Conservation (phyloP, 495 filamentous ascomycete genomes). For the Penicillium bovifimosum region DNA sequence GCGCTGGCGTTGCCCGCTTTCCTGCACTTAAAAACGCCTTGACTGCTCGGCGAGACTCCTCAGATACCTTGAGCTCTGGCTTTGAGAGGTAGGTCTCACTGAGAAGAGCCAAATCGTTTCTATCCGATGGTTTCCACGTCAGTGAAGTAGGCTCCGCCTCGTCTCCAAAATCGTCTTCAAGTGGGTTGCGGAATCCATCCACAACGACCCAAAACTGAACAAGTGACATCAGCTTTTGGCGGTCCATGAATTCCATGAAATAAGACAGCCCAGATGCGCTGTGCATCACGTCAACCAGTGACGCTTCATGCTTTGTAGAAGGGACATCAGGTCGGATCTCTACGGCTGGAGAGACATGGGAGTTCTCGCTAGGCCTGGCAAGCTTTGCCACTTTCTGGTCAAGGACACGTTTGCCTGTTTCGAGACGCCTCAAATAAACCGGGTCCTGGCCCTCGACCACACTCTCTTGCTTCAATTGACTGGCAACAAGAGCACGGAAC, state of each 20-base stretch:
- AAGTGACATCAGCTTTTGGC: conserved; percentile 73
- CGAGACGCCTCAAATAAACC: conserved; percentile 78
- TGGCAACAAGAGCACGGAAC: conserved; percentile 87
- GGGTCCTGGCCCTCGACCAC: conserved; percentile 73
- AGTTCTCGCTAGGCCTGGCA: conserved; percentile 55
- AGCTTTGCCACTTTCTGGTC: conserved; percentile 86
- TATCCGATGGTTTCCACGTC: conserved; percentile 78
- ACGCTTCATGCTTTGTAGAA: conserved; percentile 62
- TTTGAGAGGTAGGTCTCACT: conserved; percentile 81
- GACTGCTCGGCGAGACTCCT: conserved; percentile 61
- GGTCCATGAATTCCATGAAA: conserved; percentile 99
- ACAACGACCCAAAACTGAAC: conserved; percentile 99
- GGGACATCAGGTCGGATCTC: conserved; percentile 33
- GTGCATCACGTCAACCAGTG: conserved; percentile 75
- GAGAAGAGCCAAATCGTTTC: conserved; percentile 82
- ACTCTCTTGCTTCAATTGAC: conserved; percentile 81
- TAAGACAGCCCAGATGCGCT: conserved; percentile 88
- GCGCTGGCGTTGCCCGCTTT: conserved; percentile 62
- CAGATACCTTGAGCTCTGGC: conserved; percentile 71
- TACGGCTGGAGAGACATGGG: conserved; percentile 30
- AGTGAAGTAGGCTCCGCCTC: conserved; percentile 58
- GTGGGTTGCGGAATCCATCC: conserved; percentile 90
- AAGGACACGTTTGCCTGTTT: conserved; percentile 83
- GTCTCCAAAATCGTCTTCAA: conserved; percentile 79
- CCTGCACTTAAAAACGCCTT: conserved; percentile 74